Evolutionary conservation across 441 rosid species (phyloP), one percentile per base, ranked within the genome.

Genomic region (Gossypium trilobum): DNA sequence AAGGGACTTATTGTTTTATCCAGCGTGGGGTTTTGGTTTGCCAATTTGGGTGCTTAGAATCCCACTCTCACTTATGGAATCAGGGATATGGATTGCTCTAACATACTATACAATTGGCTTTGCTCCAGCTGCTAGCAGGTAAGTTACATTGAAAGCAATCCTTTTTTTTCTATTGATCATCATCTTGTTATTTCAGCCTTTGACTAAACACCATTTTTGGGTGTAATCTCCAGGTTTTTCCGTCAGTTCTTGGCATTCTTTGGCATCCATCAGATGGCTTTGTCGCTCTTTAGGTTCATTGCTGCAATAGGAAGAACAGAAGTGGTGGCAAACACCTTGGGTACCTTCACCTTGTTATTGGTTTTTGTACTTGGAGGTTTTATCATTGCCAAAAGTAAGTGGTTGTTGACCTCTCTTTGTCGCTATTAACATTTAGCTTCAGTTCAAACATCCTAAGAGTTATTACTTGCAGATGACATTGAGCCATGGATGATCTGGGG

Each of bases 361-460:
- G 84, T 90, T 76, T 88, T 87, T 64, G 88, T 82, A 64, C 95
- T 92, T 42, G 99, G 99, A 78, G 99, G 99, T 73, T 94, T 90
- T 80, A 78, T 94, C 73, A 73, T 94, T 57, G 88, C 97, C 78
- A 89, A 76, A 83, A 74, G 99, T 86, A 82, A 83, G 82, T 19
- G 14, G 70, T 39, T 65, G 70, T 39, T 70, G 13, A 27, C 11
- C 31, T 54, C 54, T 16, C 13, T 70, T 62, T 65, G 22, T 10
- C 46, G 0, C 5, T 25, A 65, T 51, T 51, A 57, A 57, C 31
- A n/a, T 19, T 63, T 19, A 78, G 69, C 58, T 66, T 64, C 25
- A 70, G 61, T 44, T 58, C 42, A 75, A 44, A 13, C 27, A 36
- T 55, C 3, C 23, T 36, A 60, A 60, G 11, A 6, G 4, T 73